Base-by-base conservation (phyloP, 805 yeast genomes). In the Pichia thaimueangensis region DNA sequence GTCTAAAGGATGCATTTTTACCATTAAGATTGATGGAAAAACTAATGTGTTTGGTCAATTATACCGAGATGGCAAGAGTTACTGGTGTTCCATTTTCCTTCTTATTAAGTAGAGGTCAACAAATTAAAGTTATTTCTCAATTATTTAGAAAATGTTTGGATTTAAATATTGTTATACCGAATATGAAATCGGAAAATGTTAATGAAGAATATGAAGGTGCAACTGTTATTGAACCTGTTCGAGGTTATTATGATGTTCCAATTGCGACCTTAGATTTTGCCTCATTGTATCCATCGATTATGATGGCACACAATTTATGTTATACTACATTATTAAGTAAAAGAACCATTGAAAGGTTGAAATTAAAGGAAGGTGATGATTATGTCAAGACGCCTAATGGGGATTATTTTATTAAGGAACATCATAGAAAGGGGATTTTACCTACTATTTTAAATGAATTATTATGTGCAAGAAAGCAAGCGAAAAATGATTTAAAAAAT, bases 31-130 rank as follows among this genome's bases (percentile, higher is more conserved):
- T 93, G 29, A 64, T 89, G 54, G 97, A 91, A 50, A 94, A 91
- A 56, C 72, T 93, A 41, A 94, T 93, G 98, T 88, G 97, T 54
- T 69, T 93, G 47, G 95, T 94, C 47, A 93, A 93, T 57, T 93
- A 93, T 64, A 91, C 97, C 0, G 99, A 93, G 65, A 93, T 93
- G 99, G 97, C 98, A 2, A 82, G 99, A 68, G 99, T 93, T 22
- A 93, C 98, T 0, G 99, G 99, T 51, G 97, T 93, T 10, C 98
- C 99, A 0, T 87, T 93, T 56, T 83, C 96, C 1, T 91, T 80
- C 57, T 71, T 93, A 47, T 67, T 93, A 34, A 62, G 94, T 13
- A 76, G 99, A 58, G 99, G 99, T 30, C 99, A 93, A 67, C 98
- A 94, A 64, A 91, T 93, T 62, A 93, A 93, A 62, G 99, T 93